These are phyloP conservation scores for Luvunga scandens DNA, from an alignment of 345 rosid species.

Conservation along the genomic window DNA sequence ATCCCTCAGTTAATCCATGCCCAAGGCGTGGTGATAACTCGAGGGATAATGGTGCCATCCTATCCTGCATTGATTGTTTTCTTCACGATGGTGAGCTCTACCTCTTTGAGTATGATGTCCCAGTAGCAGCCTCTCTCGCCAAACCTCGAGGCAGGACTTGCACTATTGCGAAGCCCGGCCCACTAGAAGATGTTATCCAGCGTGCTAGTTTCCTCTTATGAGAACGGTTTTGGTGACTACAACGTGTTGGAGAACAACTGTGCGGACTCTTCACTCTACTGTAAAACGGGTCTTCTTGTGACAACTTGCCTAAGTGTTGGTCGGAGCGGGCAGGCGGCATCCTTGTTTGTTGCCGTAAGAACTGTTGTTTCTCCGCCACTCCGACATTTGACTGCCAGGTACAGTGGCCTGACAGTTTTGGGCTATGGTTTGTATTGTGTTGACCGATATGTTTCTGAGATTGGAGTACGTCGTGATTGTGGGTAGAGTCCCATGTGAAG, in stretches of 20 bases:
- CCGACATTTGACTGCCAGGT: conserved; percentile 46
- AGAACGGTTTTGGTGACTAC: conserved; percentile 74
- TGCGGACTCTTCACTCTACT: conserved; percentile 75
- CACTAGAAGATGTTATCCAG: conserved; percentile 49
- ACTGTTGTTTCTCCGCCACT: conserved; percentile 44
- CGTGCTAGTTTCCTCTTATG: conserved; percentile 54
- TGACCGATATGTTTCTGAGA: conserved; percentile 48
- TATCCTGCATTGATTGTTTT: conserved; percentile 74
- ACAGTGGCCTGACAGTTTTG: conserved; percentile 52
- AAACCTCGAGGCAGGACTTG: conserved; percentile 80
- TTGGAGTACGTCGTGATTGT: conserved; percentile 68
- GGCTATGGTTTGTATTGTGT: conserved; percentile 40
- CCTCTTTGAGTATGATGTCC: conserved; percentile 54
- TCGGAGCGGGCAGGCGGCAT: conserved; percentile 68
- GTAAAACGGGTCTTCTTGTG: conserved; percentile 65
- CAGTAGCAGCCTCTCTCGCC: conserved; percentile 40
- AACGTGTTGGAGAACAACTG: conserved; percentile 66
- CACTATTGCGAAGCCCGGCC: conserved; percentile 60
- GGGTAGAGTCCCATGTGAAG: conserved; percentile 40
- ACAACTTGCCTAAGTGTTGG: conserved; percentile 47
- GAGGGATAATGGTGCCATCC: conserved; percentile 45
- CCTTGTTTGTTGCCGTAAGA: conserved; percentile 51
- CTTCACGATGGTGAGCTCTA: conserved; percentile 57
- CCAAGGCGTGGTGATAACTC: conserved; percentile 53
- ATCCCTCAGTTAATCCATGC: conserved; percentile 43